phyloP scores from a whole-genome alignment of 495 filamentous ascomycete genomes.

The Aspergillus wentii region DNA sequence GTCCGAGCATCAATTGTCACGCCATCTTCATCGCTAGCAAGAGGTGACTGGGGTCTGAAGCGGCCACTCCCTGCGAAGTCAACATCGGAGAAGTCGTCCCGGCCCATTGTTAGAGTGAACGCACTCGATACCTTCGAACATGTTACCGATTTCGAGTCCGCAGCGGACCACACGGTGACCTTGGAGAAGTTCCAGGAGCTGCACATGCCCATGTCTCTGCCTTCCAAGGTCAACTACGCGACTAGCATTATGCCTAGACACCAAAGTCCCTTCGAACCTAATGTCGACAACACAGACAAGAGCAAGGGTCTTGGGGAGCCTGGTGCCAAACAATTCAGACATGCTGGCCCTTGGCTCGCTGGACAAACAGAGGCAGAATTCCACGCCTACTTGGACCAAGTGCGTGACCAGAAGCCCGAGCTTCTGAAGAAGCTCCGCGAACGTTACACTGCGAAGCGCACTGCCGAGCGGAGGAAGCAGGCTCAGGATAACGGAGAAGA shows the following conservation, averaged over 20 bases:
- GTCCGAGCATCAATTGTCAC: slow-evolving; percentile 82
- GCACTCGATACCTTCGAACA: slow-evolving; percentile 84
- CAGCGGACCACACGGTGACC: slow-evolving; percentile 75
- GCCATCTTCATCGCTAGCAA: slow-evolving; percentile 61
- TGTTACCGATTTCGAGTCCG: slow-evolving; percentile 84
- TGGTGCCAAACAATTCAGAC: slow-evolving; percentile 34
- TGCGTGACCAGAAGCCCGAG: slow-evolving; percentile 55
- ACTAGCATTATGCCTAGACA: slow-evolving; percentile 30
- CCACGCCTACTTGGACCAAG: slow-evolving; percentile 54
- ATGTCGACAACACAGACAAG: slow-evolving; percentile 42
- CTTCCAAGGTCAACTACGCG: slow-evolving; percentile 24
- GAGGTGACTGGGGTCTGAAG: slow-evolving; percentile 95
- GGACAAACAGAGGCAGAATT: slow-evolving; percentile 73
- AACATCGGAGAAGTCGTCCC: slow-evolving; percentile 61
- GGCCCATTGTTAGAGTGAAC: slow-evolving; percentile 64
- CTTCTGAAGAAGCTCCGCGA: slow-evolving; percentile 58
- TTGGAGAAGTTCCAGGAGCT: slow-evolving; percentile 85
- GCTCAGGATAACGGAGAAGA: slow-evolving; percentile 46
- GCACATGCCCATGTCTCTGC: slow-evolving; percentile 57
- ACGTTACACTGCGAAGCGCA: slow-evolving; percentile 35
- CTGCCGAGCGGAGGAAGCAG: slow-evolving; percentile 30
- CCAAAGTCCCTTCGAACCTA: slow-evolving; percentile 46
- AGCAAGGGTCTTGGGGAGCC: slow-evolving; percentile 24
- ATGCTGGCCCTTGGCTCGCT: slow-evolving; percentile 73
- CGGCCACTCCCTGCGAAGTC: slow-evolving; percentile 70